Conservation (phyloP, 1,284 basidiomycete species). For the Ganoderma boninense region DNA sequence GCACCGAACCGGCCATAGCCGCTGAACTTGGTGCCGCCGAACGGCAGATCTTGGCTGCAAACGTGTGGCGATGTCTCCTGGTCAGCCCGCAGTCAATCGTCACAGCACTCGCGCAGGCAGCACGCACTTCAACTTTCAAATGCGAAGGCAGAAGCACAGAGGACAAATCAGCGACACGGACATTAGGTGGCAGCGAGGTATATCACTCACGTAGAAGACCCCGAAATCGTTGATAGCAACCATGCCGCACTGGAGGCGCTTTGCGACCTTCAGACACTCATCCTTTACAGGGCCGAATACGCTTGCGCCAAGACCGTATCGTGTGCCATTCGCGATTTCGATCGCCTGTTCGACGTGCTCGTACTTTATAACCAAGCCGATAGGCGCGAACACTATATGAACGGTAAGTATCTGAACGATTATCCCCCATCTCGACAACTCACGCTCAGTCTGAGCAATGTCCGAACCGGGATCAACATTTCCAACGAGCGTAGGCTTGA, state of each 20-base stretch:
- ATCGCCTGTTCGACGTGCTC: conserved; percentile 85
- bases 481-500: conserved; percentile 87
- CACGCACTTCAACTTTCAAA: conserved; percentile 66
- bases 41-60: conserved; percentile 90
- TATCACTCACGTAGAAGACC: conserved; percentile 82
- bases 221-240: conserved; percentile 96
- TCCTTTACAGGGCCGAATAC: conserved; percentile 90
- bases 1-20: conserved; percentile 91
- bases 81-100: conserved; percentile 14
- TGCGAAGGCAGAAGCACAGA: conserved; percentile 9
- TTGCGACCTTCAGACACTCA: conserved; percentile 82
- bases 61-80: conserved; percentile 2
- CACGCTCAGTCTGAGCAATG: conserved; percentile 84
- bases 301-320: conserved; percentile 93
- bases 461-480: conserved; percentile 80
- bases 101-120: neutral
- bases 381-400: conserved; percentile 83
- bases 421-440: conserved; percentile 40
- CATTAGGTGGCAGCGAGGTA: neutral
- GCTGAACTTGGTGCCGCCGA: conserved; percentile 90
- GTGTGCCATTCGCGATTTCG: conserved; percentile 85
- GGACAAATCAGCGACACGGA: neutral
- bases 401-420: conserved; percentile 20
- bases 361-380: conserved; percentile 87
- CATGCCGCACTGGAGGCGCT: conserved; percentile 91